These are phyloP conservation scores for Actinomortierella wolfii DNA, from an alignment of 371 early-diverging fungal genomes.

Conservation along the genomic window DNA sequence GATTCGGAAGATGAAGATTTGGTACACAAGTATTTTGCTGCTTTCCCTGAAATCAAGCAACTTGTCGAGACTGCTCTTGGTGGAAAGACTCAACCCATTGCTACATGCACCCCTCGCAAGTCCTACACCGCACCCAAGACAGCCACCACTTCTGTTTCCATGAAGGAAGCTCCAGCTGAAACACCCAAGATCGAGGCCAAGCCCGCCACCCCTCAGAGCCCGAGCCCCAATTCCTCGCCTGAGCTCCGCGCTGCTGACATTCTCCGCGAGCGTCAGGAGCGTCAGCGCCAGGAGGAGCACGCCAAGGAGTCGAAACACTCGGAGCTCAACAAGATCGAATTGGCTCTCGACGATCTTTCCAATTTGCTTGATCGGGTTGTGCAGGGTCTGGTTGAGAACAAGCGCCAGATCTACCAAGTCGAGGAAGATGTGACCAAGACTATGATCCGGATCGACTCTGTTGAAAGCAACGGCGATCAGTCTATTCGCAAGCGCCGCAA, in stretches of 20 bases:
- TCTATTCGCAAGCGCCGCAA: conserved; percentile 30
- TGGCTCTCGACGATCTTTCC: conserved; percentile 18
- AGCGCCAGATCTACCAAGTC: conserved; percentile 28
- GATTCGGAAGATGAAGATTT: conserved; percentile 23
- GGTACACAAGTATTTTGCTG: conserved; percentile 24
- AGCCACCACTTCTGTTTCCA: no score
- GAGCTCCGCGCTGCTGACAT: conserved; percentile 37
- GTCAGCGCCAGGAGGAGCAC: conserved; percentile 9
- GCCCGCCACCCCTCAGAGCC: conserved; percentile 1
- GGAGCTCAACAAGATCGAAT: conserved; percentile 20
- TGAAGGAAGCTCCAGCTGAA: no score
- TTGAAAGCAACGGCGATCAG: conserved; percentile 23
- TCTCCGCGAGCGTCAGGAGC: conserved; percentile 14
- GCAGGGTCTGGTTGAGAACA: conserved; percentile 20
- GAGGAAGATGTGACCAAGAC: conserved; percentile 39
- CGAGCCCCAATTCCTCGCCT: conserved; percentile 18
- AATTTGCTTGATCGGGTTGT: conserved; percentile 20
- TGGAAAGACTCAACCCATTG: conserved; percentile 6
- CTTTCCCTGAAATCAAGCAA: conserved; percentile 29
- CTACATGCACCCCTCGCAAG: no score
- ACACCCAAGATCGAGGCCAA: conserved; percentile 5
- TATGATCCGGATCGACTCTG: conserved; percentile 33
- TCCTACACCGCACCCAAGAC: no score
- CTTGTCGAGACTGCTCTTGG: conserved; percentile 35
- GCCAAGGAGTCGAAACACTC: conserved; percentile 19